A percentile compares a stretch with the other conserved stretches of the same genome.
These are phyloP conservation scores for Hymenoscyphus occultus DNA, from an alignment of 2,329 filamentous ascomycete species.

Conservation along the genomic window DNA sequence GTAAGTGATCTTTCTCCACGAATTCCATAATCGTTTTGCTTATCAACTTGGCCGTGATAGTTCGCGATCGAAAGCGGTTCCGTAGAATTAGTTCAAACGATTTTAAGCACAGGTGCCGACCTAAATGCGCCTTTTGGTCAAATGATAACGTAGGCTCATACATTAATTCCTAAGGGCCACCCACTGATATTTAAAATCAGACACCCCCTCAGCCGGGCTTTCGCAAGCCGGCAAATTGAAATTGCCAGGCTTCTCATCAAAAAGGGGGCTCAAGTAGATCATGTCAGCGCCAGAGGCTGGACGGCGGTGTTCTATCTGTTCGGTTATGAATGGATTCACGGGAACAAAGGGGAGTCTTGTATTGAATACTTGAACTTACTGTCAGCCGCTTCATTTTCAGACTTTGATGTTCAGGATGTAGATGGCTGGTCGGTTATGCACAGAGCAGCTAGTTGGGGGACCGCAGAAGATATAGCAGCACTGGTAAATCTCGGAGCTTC, in stretches of 20 bases:
- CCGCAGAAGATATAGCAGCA: neutral
- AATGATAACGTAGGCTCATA: conserved; percentile 3
- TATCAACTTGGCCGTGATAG: neutral
- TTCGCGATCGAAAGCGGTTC: conserved; percentile 16
- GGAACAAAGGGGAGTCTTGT: neutral
- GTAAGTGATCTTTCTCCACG: conserved; percentile 1
- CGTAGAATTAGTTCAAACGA: neutral
- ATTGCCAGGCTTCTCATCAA: neutral
- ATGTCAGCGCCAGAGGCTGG: conserved; percentile 9
- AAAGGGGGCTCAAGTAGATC: conserved; percentile 3
- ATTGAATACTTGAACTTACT: conserved; percentile 10
- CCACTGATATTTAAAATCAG: neutral
- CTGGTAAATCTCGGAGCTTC: neutral
- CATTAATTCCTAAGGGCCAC: too few relatives aligned
- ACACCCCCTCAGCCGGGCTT: conserved; percentile 9
- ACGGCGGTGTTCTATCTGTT: conserved; percentile 7
- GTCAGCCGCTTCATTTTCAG: conserved; percentile 10
- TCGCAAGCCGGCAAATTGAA: conserved; percentile 3
- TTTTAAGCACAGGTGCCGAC: conserved; percentile 1
- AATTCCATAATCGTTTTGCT: neutral
- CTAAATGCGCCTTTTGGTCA: conserved; percentile 1
- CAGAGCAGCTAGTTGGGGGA: conserved; percentile 9
- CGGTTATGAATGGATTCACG: conserved; percentile 4
- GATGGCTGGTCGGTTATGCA: conserved; percentile 13
- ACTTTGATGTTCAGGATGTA: conserved; percentile 9